Evolutionary conservation across 257 asterid species (phyloP).

Genomic region (Nicotiana knightiana): DNA sequence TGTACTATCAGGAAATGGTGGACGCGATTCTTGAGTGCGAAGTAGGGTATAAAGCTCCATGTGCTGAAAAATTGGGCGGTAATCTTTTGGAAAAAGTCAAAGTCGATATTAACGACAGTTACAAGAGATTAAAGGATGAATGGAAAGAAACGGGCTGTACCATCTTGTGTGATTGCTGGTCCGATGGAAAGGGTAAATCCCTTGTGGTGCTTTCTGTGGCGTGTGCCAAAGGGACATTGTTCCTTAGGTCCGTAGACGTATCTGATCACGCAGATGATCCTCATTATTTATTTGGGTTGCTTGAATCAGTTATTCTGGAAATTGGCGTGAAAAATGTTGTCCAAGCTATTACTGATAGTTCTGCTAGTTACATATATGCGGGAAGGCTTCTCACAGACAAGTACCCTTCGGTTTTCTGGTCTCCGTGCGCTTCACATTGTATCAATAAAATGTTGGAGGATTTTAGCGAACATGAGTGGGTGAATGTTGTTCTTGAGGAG

Average conservation of each 20-base stretch:
- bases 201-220: conserved; percentile 31
- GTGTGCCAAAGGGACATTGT: conserved; percentile 35
- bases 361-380: conserved; percentile 19
- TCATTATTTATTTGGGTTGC: conserved; percentile 26
- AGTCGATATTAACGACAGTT: conserved; percentile 20
- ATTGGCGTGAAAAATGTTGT: conserved; percentile 31
- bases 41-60: conserved; percentile 34
- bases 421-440: conserved; percentile 44
- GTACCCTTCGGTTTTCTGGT: conserved; percentile 38
- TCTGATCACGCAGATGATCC: conserved; percentile 35
- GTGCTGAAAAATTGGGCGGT: conserved; percentile 20
- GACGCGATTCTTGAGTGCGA: conserved; percentile 37
- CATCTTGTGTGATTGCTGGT: conserved; percentile 35
- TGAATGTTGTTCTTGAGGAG: conserved; percentile 35
- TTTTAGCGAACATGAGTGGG: conserved; percentile 33
- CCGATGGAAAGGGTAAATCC: conserved; percentile 24
- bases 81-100: conserved; percentile 29
- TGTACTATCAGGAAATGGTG: conserved; percentile 33
- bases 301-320: conserved; percentile 36
- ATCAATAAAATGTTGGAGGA: conserved; percentile 34
- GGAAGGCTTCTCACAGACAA: conserved; percentile 41
- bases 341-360: conserved; percentile 36
- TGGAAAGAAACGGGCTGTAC: conserved; percentile 43
- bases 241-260: conserved; percentile 29
- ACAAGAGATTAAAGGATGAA: conserved; percentile 20